Evolutionary conservation across 371 early-diverging fungal species (phyloP).

Genomic region (Rhizopus arrhizus): DNA sequence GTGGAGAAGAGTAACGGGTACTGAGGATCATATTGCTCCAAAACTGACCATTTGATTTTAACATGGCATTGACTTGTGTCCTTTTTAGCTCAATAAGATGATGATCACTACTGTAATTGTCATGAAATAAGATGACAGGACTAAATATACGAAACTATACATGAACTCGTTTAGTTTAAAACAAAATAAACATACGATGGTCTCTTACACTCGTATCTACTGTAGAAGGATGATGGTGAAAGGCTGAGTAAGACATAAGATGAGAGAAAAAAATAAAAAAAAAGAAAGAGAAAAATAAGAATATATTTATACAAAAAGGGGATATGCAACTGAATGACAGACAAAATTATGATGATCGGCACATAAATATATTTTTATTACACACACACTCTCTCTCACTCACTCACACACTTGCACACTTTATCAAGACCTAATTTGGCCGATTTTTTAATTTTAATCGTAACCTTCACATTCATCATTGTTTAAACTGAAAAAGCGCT

Average conservation of each 20-base stretch:
- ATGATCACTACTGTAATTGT: constrained; percentile 18
- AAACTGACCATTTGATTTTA: constrained; percentile 23
- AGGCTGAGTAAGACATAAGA: background rate
- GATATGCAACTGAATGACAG: background rate
- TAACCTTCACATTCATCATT: constrained; percentile 5
- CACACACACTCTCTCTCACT: background rate
- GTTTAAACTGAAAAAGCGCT: background rate
- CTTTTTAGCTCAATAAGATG: constrained; percentile 22
- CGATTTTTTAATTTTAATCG: background rate
- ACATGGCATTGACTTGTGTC: constrained; percentile 26
- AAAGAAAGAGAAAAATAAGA: background rate
- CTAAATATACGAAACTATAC: constrained; percentile 30
- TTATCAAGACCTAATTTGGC: background rate
- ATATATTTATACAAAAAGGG: background rate
- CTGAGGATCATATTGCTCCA: constrained; percentile 23
- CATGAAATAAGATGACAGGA: constrained; percentile 31
- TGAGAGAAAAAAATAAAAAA: background rate
- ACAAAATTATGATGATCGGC: constrained; percentile 4
- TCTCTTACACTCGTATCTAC: background rate
- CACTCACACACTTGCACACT: no score
- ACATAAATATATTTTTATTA: background rate
- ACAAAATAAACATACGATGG: background rate
- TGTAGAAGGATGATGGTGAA: background rate
- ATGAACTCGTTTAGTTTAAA: background rate
- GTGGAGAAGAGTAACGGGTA: constrained; percentile 9